These are phyloP conservation scores for Rubroshorea leprosula DNA, from an alignment of 345 rosid genomes.

Conservation along the genomic window DNA sequence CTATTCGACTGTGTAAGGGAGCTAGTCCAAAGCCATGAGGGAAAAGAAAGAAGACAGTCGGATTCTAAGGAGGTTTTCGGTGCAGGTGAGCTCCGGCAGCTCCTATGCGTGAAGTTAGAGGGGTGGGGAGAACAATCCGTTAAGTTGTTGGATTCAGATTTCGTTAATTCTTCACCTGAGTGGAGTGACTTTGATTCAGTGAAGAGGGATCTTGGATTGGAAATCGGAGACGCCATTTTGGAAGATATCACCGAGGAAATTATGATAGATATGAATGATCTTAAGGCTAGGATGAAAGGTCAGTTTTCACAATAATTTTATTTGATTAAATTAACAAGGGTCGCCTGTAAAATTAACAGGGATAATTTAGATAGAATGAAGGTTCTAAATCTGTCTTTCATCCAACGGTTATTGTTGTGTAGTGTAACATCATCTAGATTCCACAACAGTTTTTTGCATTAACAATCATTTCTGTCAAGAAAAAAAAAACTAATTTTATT, in stretches of 20 bases:
- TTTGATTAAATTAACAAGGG: too few relatives aligned
- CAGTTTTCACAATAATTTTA: background rate
- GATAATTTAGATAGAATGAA: too few relatives aligned
- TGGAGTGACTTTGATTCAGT: slow-evolving; percentile 26
- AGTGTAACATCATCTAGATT: too few relatives aligned
- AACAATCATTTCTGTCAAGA: too few relatives aligned
- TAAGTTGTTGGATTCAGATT: slow-evolving; percentile 23
- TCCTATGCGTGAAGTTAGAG: slow-evolving; percentile 25
- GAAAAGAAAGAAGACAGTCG: slow-evolving; percentile 9
- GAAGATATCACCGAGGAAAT: slow-evolving; percentile 30
- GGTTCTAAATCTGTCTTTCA: too few relatives aligned
- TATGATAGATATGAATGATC: slow-evolving; percentile 22
- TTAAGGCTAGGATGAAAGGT: background rate
- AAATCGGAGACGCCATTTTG: slow-evolving; percentile 37
- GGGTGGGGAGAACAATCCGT: slow-evolving; percentile 24
- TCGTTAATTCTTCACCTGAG: slow-evolving; percentile 24
- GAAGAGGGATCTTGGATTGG: slow-evolving; percentile 20
- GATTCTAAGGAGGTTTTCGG: slow-evolving; percentile 9
- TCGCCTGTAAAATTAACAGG: too few relatives aligned
- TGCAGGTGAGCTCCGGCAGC: slow-evolving; percentile 27
- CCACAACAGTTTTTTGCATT: too few relatives aligned
- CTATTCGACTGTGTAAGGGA: slow-evolving; percentile 46
- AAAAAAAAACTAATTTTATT: too few relatives aligned
- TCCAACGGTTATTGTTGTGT: too few relatives aligned
- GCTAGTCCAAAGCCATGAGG: slow-evolving; percentile 24